Conservation (phyloP, 2,329 filamentous ascomycete genomes). For the Penicillium sp. region DNA sequence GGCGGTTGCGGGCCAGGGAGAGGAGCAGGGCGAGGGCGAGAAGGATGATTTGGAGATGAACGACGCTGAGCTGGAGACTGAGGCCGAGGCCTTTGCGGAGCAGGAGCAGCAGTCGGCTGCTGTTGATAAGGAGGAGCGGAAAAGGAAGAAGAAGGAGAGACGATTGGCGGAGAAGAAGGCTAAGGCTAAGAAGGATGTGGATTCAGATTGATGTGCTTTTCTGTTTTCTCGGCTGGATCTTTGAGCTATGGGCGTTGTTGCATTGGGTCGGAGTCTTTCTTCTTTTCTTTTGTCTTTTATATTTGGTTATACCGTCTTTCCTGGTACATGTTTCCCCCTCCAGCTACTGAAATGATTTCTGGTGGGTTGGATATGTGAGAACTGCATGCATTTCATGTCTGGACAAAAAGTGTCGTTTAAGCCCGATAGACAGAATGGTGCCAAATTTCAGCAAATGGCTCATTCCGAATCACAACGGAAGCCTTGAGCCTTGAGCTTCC, state of each 20-base stretch:
- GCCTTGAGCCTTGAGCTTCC: background rate
- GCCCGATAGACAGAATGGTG: slow-evolving; percentile 9
- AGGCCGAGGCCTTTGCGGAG: slow-evolving; percentile 42
- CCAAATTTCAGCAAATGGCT: background rate
- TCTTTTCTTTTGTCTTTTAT: background rate
- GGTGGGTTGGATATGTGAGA: slow-evolving; percentile 15
- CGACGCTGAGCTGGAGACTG: slow-evolving; percentile 45
- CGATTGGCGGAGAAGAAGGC: slow-evolving; percentile 50
- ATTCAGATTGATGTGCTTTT: slow-evolving; percentile 26
- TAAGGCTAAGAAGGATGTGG: slow-evolving; percentile 38
- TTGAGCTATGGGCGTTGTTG: slow-evolving; percentile 30
- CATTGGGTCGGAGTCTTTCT: slow-evolving; percentile 32
- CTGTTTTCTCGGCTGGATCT: slow-evolving; percentile 16
- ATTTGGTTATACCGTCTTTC: background rate
- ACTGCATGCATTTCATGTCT: slow-evolving; percentile 25
- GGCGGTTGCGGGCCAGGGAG: slow-evolving; percentile 39
- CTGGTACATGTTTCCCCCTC: slow-evolving; percentile 6
- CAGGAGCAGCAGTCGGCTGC: slow-evolving; percentile 47
- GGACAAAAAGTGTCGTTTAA: slow-evolving; percentile 24
- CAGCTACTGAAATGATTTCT: slow-evolving; percentile 7
- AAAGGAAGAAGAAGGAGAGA: slow-evolving; percentile 60
- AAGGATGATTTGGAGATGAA: slow-evolving; percentile 48
- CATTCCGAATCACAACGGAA: slow-evolving; percentile 18
- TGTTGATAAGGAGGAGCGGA: slow-evolving; percentile 57
- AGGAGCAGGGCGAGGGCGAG: slow-evolving; percentile 45